Percentiles rank a stretch among this genome's conserved stretches.
phyloP scores from a whole-genome alignment of 164 flowering plant species.

The Dillenia suffruticosa region DNA sequence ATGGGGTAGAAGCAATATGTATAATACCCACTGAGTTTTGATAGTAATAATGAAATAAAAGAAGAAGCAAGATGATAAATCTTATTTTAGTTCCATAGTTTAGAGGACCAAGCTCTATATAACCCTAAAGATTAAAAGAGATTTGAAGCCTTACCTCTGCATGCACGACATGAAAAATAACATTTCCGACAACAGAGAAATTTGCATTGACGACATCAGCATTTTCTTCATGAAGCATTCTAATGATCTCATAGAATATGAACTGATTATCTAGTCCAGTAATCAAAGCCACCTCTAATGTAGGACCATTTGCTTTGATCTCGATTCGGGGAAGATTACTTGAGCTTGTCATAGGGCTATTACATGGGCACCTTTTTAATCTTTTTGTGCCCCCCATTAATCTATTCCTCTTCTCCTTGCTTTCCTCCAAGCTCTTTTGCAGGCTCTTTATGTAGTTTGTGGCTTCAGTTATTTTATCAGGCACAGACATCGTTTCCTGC shows the following conservation, averaged over 20 bases:
- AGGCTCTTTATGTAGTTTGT: slow-evolving; percentile 21
- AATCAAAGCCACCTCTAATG: slow-evolving; percentile 1
- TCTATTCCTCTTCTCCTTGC: slow-evolving; percentile 20
- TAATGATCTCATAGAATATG: slow-evolving; percentile 7
- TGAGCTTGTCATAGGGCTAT: background rate
- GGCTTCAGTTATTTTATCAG: slow-evolving; percentile 29
- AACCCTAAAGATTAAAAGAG: background rate
- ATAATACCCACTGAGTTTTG: no score
- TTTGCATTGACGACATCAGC: slow-evolving; percentile 1
- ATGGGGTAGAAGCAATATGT: no score
- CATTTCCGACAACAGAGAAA: slow-evolving; percentile 2
- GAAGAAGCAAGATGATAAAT: no score
- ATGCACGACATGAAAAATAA: background rate
- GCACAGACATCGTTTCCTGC: slow-evolving; percentile 24
- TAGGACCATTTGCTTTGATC: background rate
- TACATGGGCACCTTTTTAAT: background rate
- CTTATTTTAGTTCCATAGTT: no score
- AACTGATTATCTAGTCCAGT: background rate
- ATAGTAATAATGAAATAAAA: no score
- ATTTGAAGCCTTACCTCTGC: background rate
- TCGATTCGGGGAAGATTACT: background rate
- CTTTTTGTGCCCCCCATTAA: slow-evolving; percentile 8
- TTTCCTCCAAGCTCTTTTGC: slow-evolving; percentile 15
- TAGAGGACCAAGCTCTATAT: no score
- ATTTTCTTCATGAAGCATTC: slow-evolving; percentile 14